Percentiles rank a stretch among this genome's conserved stretches.
phyloP scores from a whole-genome alignment of 306 rosid genomes.

The Rubus idaeus region DNA sequence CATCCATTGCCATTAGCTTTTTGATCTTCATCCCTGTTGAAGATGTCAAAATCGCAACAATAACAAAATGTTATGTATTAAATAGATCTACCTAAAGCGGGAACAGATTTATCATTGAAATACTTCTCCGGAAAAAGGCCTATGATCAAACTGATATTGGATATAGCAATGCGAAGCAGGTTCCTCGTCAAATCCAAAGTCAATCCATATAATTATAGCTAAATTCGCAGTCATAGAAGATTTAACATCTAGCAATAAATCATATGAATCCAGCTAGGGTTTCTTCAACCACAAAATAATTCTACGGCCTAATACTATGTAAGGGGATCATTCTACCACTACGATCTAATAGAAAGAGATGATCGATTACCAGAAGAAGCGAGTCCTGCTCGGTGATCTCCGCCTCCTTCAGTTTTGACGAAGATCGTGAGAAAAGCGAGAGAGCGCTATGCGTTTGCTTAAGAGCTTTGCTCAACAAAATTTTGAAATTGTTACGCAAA shows the following conservation, averaged over 20 bases:
- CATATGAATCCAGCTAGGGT: neutral
- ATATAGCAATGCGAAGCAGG: conserved; percentile 92
- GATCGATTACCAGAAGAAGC: conserved; percentile 77
- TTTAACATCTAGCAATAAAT: conserved; percentile 6
- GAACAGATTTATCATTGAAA: conserved; percentile 88
- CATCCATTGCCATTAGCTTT: conserved; percentile 88
- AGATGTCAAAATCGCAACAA: conserved; percentile 20
- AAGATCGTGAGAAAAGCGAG: conserved; percentile 7
- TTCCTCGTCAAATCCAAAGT: conserved; percentile 70
- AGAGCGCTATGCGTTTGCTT: conserved; percentile 11
- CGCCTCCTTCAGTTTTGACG: conserved; percentile 80
- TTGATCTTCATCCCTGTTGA: conserved; percentile 90
- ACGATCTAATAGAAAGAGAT: conserved; percentile 23
- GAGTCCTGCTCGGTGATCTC: conserved; percentile 95
- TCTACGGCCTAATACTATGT: neutral
- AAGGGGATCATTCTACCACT: neutral
- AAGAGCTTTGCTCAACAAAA: conserved; percentile 3
- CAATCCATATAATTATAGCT: neutral
- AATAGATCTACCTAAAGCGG: conserved; percentile 70
- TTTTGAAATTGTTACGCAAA: conserved; percentile 25
- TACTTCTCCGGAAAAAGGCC: conserved; percentile 96
- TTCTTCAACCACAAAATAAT: neutral
- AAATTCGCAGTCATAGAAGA: neutral
- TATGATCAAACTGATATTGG: conserved; percentile 90
- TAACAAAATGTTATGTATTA: conserved; percentile 1